These are phyloP conservation scores for Ophiosphaerella korrae DNA, from an alignment of 2,329 filamentous ascomycete species.

Conservation along the genomic window DNA sequence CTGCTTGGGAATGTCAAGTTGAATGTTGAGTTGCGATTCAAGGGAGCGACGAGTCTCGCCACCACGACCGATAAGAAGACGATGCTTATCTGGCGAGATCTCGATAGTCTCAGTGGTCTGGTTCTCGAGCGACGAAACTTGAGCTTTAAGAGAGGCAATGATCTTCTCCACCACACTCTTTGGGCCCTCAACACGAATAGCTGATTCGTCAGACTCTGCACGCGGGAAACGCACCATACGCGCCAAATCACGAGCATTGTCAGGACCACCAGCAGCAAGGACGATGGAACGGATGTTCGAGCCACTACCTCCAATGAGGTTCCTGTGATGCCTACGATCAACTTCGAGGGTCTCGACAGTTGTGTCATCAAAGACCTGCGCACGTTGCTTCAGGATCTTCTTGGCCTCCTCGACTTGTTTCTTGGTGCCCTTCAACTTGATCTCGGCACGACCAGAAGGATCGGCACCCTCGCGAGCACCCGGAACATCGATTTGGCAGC, in stretches of 20 bases:
- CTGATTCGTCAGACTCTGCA: constrained; percentile 78
- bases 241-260: constrained; percentile 80
- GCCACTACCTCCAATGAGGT: constrained; percentile 85
- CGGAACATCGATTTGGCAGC: constrained; percentile 90
- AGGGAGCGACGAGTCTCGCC: constrained; percentile 85
- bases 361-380: constrained; percentile 87
- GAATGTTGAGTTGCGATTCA: constrained; percentile 83
- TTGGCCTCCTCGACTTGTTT: constrained; percentile 88
- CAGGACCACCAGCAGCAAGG: constrained; percentile 83
- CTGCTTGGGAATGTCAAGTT: constrained; percentile 89
- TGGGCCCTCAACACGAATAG: constrained; percentile 87
- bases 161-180: constrained; percentile 88
- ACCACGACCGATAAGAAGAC: constrained; percentile 86
- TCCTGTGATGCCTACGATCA: constrained; percentile 92
- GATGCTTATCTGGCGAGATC: constrained; percentile 87
- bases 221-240: constrained; percentile 95
- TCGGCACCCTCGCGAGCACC: constrained; percentile 73
- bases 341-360: constrained; percentile 82
- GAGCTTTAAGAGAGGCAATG: constrained; percentile 76
- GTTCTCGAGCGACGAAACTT: constrained; percentile 82
- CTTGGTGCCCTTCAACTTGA: constrained; percentile 91
- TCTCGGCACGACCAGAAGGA: constrained; percentile 73
- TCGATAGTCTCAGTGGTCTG: constrained; percentile 80
- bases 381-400: constrained; percentile 86
- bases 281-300: constrained; percentile 87